Evolutionary conservation across 768 basidiomycete species (phyloP), one percentile per base, ranked within the genome.

Genomic region (Russula sp.): DNA sequence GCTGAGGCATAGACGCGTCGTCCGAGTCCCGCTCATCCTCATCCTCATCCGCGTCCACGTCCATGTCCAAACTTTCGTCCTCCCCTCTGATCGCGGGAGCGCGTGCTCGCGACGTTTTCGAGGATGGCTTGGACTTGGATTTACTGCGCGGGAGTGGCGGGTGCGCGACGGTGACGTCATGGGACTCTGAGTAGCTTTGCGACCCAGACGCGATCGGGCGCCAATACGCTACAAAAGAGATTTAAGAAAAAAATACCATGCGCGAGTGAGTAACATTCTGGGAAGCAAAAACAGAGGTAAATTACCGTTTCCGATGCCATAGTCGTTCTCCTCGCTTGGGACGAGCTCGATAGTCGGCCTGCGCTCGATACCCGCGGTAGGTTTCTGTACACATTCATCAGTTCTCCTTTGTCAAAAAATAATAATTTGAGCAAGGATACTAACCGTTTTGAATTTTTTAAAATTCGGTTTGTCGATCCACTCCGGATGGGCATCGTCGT

Each of bases 371-470:
- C 51, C 5, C 16, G 6, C 13, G 11, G 68, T 64, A 9, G 61
- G 57, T 64, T 70, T 75, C 76, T 77, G 18, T n/a, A 8, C 9
- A n/a, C 37, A 44, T 7, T 22, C 18, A 35, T 34, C 37, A 6
- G 9, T 45, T 31, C 11, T 27, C 20, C 4, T n/a, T 31, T 14
- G 32, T 27, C 6, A 2, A 27, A 32, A 40, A 7, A 27, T 1
- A 27, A 27, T 1, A 16, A 47, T 18, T 18, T 4, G n/a, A 32
- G 5, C 34, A 18, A n/a, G 31, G 5, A 59, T 76, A 34, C 20
- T 16, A n/a, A 83, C 85, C 79, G 82, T 83, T 65, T 83, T 87
- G 65, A 89, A 90, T 70, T 84, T 89, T 69, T 90, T 90, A 71
- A 83, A 89, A 69, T 90, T 83, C 0, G 80, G 80, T 52, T 74